Conservation (phyloP, 352 stramenopile genomes). For the Phytopythium mirpurense region DNA sequence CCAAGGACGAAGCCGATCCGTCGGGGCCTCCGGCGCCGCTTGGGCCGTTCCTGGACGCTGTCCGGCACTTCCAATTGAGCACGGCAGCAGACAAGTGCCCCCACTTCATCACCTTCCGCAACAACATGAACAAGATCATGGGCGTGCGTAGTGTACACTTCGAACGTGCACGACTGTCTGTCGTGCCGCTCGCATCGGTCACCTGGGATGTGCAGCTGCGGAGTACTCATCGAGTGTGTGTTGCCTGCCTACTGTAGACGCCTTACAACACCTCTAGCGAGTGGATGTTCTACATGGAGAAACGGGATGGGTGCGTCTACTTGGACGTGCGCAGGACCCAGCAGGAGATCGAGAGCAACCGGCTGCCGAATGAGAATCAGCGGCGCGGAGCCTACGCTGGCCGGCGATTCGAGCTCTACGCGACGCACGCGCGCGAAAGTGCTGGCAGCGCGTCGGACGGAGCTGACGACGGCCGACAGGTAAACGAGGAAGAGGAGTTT, state of each 20-base stretch:
- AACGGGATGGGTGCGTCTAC: slow-evolving; percentile 52
- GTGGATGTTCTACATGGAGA: slow-evolving; percentile 57
- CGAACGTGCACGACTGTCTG: no score
- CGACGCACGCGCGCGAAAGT: slow-evolving; percentile 12
- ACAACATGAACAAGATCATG: slow-evolving; percentile 86
- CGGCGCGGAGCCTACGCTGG: slow-evolving; percentile 54
- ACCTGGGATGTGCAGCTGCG: no score
- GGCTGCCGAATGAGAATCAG: slow-evolving; percentile 49
- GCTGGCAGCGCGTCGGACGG: no score
- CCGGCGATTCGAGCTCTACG: slow-evolving; percentile 67
- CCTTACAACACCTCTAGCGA: slow-evolving; percentile 75
- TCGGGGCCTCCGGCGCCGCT: slow-evolving; percentile 40
- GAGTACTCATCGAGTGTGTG: no score
- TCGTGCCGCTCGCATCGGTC: background rate
- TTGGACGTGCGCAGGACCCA: slow-evolving; percentile 49
- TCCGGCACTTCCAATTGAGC: slow-evolving; percentile 36
- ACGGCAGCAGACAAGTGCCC: slow-evolving; percentile 8
- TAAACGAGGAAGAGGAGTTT: slow-evolving; percentile 67
- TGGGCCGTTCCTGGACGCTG: slow-evolving; percentile 33
- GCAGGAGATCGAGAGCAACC: slow-evolving; percentile 34
- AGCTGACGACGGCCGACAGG: slow-evolving; percentile 11
- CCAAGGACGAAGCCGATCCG: slow-evolving; percentile 48
- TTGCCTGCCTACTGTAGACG: slow-evolving; percentile 23
- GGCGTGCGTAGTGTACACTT: no score
- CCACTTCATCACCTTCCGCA: slow-evolving; percentile 68